Percentiles rank a stretch among this genome's conserved stretches.
These are phyloP conservation scores for Yamadazyma spencermartinsiae DNA, from an alignment of 1,139 yeast species.

Conservation along the genomic window DNA sequence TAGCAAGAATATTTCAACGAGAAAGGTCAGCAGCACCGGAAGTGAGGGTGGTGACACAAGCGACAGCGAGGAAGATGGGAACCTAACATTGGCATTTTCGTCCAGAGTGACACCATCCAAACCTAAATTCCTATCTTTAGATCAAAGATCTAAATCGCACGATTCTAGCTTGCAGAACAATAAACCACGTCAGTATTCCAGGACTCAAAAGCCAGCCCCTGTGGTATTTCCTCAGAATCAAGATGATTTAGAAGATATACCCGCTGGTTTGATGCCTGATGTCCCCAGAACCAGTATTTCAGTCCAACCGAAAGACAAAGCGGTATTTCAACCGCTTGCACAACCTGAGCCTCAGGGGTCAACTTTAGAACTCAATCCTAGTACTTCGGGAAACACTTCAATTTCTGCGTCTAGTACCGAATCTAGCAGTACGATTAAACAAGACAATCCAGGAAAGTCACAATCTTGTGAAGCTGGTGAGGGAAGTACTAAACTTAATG, in stretches of 20 bases:
- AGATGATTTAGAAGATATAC: slow-evolving; percentile 46
- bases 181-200: background rate
- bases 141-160: slow-evolving; percentile 44
- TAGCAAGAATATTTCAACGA: background rate
- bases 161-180: slow-evolving; percentile 38
- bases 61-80: slow-evolving; percentile 46
- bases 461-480: background rate
- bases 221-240: slow-evolving; percentile 21
- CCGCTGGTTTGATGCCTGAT: slow-evolving; percentile 34
- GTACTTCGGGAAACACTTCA: background rate
- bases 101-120: slow-evolving; percentile 39
- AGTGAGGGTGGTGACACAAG: slow-evolving; percentile 27
- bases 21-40: slow-evolving; percentile 5
- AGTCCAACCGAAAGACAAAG: slow-evolving; percentile 9
- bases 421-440: slow-evolving; percentile 1
- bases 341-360: background rate
- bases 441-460: background rate
- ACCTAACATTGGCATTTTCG: slow-evolving; percentile 54
- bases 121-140: slow-evolving; percentile 38
- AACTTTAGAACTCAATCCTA: background rate
- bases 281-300: slow-evolving; percentile 26
- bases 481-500: background rate
- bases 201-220: slow-evolving; percentile 4
- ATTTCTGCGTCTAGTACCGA: background rate
- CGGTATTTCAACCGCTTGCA: background rate